Conservation (phyloP, 2,329 filamentous ascomycete genomes). For the Phialocephala sp. region DNA sequence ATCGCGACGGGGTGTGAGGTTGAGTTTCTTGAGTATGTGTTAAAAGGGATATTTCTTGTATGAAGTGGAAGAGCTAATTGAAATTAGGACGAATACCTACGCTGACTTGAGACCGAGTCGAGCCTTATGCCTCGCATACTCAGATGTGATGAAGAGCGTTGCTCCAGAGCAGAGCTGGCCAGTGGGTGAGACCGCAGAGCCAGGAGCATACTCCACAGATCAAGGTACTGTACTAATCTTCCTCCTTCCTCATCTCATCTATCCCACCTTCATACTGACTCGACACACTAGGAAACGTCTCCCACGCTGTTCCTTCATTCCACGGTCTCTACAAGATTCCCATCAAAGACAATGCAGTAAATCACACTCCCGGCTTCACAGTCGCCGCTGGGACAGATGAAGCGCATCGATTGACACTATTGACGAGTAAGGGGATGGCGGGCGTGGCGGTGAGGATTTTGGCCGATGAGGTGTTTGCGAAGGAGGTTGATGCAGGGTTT, state of each 20-base stretch:
- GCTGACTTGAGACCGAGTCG: slow-evolving; percentile 33
- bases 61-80: not conserved
- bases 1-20: slow-evolving; percentile 36
- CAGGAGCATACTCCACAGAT: slow-evolving; percentile 32
- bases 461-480: slow-evolving; percentile 13
- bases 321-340: slow-evolving; percentile 26
- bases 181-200: slow-evolving; percentile 22
- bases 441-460: slow-evolving; percentile 39
- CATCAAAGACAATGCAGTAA: slow-evolving; percentile 32
- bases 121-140: slow-evolving; percentile 29
- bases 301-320: slow-evolving; percentile 27
- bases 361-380: slow-evolving; percentile 35
- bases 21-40: slow-evolving; percentile 41
- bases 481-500: slow-evolving; percentile 5
- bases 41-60: too few relatives aligned
- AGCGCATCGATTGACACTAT: slow-evolving; percentile 23
- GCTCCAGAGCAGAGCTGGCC: slow-evolving; percentile 18
- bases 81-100: slow-evolving; percentile 30
- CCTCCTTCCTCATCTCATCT: not conserved
- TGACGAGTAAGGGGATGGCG: slow-evolving; percentile 33
- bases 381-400: slow-evolving; percentile 36
- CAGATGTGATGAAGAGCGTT: slow-evolving; percentile 28
- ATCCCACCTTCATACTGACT: not conserved
- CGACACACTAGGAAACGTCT: slow-evolving; percentile 29
- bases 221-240: slow-evolving; percentile 37